These are phyloP conservation scores for Cyathus olla DNA, from an alignment of 1,284 basidiomycete genomes.

Conservation along the genomic window DNA sequence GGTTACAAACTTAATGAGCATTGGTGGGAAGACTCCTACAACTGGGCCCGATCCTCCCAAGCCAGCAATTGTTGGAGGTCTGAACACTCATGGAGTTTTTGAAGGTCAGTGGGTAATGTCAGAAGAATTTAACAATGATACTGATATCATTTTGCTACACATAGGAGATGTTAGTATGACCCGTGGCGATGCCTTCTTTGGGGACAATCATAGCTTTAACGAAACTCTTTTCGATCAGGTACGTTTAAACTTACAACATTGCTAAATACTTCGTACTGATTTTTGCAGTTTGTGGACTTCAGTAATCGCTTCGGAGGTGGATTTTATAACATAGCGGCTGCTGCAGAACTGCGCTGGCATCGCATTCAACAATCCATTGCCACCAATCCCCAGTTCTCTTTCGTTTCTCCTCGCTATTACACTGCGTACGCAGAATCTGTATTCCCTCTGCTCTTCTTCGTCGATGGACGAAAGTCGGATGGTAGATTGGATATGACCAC, in stretches of 20 bases:
- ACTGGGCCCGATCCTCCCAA: background rate
- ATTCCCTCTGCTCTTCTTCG: conserved; percentile 7
- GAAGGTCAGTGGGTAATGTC: conserved; percentile 2
- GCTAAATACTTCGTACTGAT: background rate
- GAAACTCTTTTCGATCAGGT: conserved; percentile 12
- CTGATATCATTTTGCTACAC: background rate
- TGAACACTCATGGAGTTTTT: conserved; percentile 5
- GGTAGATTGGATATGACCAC: conserved; percentile 3
- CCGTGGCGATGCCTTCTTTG: conserved; percentile 8
- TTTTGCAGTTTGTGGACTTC: conserved; percentile 6
- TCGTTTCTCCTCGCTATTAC: conserved; percentile 10
- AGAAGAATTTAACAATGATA: background rate
- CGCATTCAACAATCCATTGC: conserved; percentile 12
- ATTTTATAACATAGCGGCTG: conserved; percentile 8
- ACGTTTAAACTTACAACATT: background rate
- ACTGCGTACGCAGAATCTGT: conserved; percentile 8
- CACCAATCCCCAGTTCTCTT: conserved; percentile 8
- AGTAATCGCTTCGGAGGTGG: conserved; percentile 12
- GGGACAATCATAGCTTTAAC: conserved; percentile 12
- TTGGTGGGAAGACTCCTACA: conserved; percentile 4
- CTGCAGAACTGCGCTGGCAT: conserved; percentile 7
- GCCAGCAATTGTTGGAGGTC: conserved; percentile 1
- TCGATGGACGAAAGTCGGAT: conserved; percentile 7
- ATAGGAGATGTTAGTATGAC: conserved; percentile 1
- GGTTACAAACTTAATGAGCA: conserved; percentile 7